Conservation (phyloP, 2,329 filamentous ascomycete species). For the Aspergillus ustus region DNA sequence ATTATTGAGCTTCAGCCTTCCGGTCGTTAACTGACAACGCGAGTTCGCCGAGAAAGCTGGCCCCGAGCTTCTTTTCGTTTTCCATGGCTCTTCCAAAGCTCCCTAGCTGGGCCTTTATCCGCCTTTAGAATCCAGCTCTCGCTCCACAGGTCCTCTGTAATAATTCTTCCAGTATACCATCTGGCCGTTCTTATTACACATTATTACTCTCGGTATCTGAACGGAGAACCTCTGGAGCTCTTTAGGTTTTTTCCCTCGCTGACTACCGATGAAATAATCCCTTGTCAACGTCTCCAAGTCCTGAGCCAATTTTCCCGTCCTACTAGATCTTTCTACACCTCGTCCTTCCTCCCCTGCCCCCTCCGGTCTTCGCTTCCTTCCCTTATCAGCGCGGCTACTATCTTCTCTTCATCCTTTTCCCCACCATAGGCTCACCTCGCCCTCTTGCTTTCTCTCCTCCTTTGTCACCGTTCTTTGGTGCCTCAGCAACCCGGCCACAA, state of each 20-base stretch:
- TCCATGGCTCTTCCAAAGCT: conserved; percentile 11
- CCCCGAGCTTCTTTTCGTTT: conserved; percentile 3
- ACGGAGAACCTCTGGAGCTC: not conserved
- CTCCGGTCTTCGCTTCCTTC: conserved; percentile 10
- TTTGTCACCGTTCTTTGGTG: conserved; percentile 12
- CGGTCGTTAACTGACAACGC: not conserved
- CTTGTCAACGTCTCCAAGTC: not conserved
- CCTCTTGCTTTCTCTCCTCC: not conserved
- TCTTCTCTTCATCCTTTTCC: conserved; percentile 6
- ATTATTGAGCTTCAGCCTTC: not conserved
- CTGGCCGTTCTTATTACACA: conserved; percentile 1
- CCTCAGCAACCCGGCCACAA: conserved; percentile 23
- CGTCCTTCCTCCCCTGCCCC: conserved; percentile 6
- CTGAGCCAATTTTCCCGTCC: conserved; percentile 13
- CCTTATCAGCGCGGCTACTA: conserved; percentile 9
- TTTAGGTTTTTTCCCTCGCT: not conserved
- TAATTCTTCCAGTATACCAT: conserved; percentile 9
- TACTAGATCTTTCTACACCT: conserved; percentile 8
- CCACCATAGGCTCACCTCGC: conserved; percentile 1
- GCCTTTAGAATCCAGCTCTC: not conserved
- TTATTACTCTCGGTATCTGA: conserved; percentile 4
- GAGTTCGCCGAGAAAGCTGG: not conserved
- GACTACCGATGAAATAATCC: conserved; percentile 3
- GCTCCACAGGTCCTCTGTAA: not conserved
- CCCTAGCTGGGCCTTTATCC: conserved; percentile 6